Conservation (phyloP, 2,329 filamentous ascomycete species). For the Talaromyces albobiverticillius region DNA sequence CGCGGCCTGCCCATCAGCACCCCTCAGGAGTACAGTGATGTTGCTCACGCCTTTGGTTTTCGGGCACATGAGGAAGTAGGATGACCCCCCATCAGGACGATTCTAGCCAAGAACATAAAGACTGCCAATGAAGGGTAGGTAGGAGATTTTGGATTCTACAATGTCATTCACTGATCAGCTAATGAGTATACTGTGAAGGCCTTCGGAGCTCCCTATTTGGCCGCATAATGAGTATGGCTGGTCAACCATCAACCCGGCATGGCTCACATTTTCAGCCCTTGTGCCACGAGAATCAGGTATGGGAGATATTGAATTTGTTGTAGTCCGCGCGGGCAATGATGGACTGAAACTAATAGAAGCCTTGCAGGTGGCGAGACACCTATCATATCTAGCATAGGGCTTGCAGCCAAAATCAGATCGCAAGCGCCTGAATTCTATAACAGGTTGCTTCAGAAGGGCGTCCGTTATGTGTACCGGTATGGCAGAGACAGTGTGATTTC, state of each 20-base stretch:
- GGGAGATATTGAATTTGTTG: too few species aligned
- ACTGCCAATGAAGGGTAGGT: not conserved
- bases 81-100: not conserved
- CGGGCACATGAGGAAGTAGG: not conserved
- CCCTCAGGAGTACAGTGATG: not conserved
- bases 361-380: not conserved
- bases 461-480: not conserved
- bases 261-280: slow-evolving; percentile 2
- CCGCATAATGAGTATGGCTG: not conserved
- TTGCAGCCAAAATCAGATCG: not conserved
- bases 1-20: not conserved
- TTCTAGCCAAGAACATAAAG: not conserved
- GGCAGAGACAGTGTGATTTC: not conserved
- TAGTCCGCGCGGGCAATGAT: too few species aligned
- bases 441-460: not conserved
- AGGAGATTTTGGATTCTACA: too few species aligned
- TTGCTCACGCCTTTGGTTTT: not conserved
- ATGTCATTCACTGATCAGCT: too few species aligned
- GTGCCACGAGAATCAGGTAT: too few species aligned
- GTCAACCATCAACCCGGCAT: not conserved
- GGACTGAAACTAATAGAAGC: too few species aligned
- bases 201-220: not conserved
- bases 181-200: too few species aligned
- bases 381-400: not conserved
- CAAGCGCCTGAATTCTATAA: not conserved